These are phyloP conservation scores for Skeletonema menzelii DNA, from an alignment of 108 stramenopile genomes.

Conservation along the genomic window DNA sequence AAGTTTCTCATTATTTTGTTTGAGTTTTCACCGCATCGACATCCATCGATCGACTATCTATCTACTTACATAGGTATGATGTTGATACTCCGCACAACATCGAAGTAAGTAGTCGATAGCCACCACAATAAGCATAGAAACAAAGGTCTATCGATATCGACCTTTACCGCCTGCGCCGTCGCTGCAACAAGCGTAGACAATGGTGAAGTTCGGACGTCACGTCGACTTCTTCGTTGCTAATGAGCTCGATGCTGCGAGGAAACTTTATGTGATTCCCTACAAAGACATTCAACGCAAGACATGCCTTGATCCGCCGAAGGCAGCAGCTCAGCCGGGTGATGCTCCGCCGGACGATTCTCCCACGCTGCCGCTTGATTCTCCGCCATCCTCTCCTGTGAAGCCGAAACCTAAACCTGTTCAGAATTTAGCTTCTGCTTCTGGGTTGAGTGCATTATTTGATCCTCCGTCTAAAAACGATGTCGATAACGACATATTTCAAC, in stretches of 20 bases:
- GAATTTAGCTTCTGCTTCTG: conserved; percentile 3
- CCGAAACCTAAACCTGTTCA: background rate
- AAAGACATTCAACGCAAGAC: conserved; percentile 57
- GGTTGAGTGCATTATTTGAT: conserved; percentile 6
- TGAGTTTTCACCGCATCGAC: too few relatives aligned
- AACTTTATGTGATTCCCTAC: conserved; percentile 65
- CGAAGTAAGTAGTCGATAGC: too few relatives aligned
- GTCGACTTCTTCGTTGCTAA: conserved; percentile 53
- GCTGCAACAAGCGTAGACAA: background rate
- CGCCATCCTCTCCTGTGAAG: background rate
- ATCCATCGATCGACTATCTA: too few relatives aligned
- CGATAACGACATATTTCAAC: background rate
- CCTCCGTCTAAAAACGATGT: background rate
- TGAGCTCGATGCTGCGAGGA: conserved; percentile 29
- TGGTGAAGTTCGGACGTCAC: conserved; percentile 80
- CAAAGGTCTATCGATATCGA: too few relatives aligned
- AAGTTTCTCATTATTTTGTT: too few relatives aligned
- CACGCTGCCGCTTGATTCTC: background rate
- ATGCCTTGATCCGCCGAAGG: conserved; percentile 24
- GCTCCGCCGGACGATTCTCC: background rate
- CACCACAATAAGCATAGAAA: too few relatives aligned
- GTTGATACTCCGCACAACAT: too few relatives aligned
- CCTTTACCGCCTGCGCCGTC: too few relatives aligned
- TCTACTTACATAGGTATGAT: too few relatives aligned
- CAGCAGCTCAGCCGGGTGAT: background rate